phyloP scores from a whole-genome alignment of 73 alveolate genomes.

The Paramecium sexaurelia region DNA sequence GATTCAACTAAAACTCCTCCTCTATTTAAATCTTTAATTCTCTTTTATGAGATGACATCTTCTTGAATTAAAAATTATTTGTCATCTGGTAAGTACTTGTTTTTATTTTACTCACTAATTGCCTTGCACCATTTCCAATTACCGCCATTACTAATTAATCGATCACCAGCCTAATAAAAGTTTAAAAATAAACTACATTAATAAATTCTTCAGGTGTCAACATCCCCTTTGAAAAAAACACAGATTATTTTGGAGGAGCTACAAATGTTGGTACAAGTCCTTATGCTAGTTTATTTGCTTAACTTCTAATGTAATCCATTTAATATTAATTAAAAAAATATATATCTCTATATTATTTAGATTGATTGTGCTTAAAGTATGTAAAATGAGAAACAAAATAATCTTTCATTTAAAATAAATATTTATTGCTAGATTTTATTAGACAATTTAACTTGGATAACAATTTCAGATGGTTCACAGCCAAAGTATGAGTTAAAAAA shows the following conservation, averaged over 20 bases:
- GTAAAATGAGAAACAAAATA: background rate
- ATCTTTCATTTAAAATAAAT: background rate
- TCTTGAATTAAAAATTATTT: constrained; percentile 16
- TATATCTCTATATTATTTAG: background rate
- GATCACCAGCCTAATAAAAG: constrained; percentile 9
- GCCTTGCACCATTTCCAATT: constrained; percentile 51
- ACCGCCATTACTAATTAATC: background rate
- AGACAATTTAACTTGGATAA: background rate
- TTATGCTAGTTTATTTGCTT: background rate
- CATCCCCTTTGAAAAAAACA: background rate
- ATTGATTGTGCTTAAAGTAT: constrained; percentile 20
- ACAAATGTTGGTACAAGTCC: background rate
- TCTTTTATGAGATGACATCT: background rate
- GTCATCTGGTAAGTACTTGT: constrained; percentile 31
- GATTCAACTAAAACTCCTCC: background rate
- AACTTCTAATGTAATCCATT: background rate
- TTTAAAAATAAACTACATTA: background rate
- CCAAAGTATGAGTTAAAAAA: background rate
- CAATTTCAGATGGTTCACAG: background rate
- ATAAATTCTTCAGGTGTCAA: constrained; percentile 46
- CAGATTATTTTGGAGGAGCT: background rate
- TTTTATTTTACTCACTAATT: background rate
- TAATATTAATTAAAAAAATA: background rate
- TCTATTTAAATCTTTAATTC: constrained; percentile 7
- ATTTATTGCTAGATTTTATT: background rate